Evolutionary conservation across 2,329 filamentous ascomycete species (phyloP).

Genomic region (Fusarium robinianum): DNA sequence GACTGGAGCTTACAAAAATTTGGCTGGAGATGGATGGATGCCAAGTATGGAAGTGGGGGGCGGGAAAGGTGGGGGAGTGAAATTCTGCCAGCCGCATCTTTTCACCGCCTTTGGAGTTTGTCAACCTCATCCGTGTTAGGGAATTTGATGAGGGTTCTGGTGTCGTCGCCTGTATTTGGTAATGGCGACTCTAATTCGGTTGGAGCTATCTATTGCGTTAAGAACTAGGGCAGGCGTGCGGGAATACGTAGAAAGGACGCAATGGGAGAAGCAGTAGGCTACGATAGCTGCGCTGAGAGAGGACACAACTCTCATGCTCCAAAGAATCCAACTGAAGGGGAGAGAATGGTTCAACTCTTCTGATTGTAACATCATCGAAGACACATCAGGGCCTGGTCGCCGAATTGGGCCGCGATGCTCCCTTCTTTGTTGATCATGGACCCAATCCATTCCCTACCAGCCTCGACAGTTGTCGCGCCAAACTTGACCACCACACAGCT

Average conservation of each 20-base stretch:
- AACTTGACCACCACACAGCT: conserved; percentile 93
- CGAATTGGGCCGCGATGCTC: conserved; percentile 72
- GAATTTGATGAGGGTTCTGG: no score
- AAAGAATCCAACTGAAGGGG: no score
- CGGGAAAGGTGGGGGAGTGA: conserved; percentile 41
- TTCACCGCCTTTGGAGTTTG: conserved; percentile 22
- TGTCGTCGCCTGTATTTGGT: no score
- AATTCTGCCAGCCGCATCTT: conserved; percentile 36
- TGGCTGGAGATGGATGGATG: conserved; percentile 26
- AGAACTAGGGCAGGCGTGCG: no score
- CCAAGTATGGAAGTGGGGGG: conserved; percentile 30
- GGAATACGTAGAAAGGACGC: no score
- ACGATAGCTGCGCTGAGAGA: no score
- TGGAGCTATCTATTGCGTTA: no score
- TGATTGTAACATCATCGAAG: conserved; percentile 58
- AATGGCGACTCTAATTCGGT: no score
- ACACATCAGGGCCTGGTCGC: conserved; percentile 80
- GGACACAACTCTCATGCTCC: no score
- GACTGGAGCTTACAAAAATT: conserved; percentile 36
- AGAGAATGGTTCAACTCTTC: no score
- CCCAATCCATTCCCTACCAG: conserved; percentile 78
- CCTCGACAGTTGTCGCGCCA: conserved; percentile 79
- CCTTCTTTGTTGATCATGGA: conserved; percentile 76
- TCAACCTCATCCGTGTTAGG: no score
- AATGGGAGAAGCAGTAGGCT: no score